Base-by-base conservation (phyloP, 31 red algal species). In the Endocladia muricata region DNA sequence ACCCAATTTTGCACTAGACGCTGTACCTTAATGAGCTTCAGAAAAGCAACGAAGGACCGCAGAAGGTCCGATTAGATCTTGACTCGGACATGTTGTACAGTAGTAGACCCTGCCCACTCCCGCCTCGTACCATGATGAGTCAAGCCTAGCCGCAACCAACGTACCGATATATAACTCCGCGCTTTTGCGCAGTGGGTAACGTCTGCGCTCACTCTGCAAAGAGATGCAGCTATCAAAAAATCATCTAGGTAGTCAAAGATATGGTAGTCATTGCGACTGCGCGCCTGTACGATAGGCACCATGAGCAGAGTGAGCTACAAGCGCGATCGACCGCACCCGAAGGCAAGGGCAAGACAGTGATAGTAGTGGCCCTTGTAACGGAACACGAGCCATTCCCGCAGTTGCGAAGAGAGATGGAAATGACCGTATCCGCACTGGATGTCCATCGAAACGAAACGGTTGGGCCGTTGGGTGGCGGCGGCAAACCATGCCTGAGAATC, bases 331-430 rank as follows among this genome's bases (percentile, higher is more conserved):
- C 58, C 51, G 67, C 51, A 79, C 6, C 74, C 74, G 52, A 79
- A 88, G 2, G 61, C 0, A 8, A 86, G 34, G 0, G 70, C 61
- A 26, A 86, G 59, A 35, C 59, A 86, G 13, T 77, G 82, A 70
- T 39, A 86, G 3, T 86, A 70, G 25, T 54, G 30, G 9, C 51
- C 61, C 32, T 34, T 1, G 48, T 70, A 86, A 28, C 58, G 1
- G 43, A 86, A 86, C 4, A 86, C 59, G 39, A 77, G 77, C 58
- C 72, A 86, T 13, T 86, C 61, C 25, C 62, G 52, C 71, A 77
- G 76, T 2, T 3, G 2, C 1, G 72, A 73, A 7, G 25, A 5
- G 5, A 81, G 43, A 5, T 70, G 44, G 15, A 89, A 44, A 61
- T 89, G 85, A 26, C 81, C 3, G 43, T 75, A 74, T 3, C 69